These are phyloP conservation scores for Nitzschia sp. DNA, from an alignment of 108 stramenopile species.

Conservation along the genomic window DNA sequence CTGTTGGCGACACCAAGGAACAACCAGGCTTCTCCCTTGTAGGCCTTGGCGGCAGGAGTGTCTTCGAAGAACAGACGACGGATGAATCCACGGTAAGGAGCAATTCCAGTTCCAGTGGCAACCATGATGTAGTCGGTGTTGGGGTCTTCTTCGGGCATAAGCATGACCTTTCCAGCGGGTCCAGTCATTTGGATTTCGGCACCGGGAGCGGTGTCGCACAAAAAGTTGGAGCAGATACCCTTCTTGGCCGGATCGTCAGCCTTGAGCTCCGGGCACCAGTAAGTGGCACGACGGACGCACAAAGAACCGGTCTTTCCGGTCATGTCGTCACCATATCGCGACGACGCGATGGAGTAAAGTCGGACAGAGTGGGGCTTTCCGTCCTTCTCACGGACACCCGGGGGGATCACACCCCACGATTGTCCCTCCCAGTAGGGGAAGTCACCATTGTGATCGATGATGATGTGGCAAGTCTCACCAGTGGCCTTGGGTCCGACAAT, in stretches of 20 bases:
- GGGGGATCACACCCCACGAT: constrained; percentile 97
- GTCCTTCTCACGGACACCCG: constrained; percentile 91
- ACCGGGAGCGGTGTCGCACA: constrained; percentile 92
- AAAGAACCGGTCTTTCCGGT: constrained; percentile 94
- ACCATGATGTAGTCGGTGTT: constrained; percentile 96
- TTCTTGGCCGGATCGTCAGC: constrained; percentile 97
- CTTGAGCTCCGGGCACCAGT: constrained; percentile 93
- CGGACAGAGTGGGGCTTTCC: constrained; percentile 97
- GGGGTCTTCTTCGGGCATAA: constrained; percentile 95
- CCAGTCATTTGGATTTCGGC: constrained; percentile 89
- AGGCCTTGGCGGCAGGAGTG: constrained; percentile 86
- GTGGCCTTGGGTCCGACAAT: constrained; percentile 97
- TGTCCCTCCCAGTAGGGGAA: constrained; percentile 99
- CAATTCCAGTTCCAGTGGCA: constrained; percentile 98
- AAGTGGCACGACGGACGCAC: constrained; percentile 96
- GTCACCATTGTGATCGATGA: constrained; percentile 97
- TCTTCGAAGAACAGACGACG: constrained; percentile 95
- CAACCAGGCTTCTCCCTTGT: constrained; percentile 96
- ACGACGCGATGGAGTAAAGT: constrained; percentile 97
- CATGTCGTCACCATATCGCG: constrained; percentile 97
- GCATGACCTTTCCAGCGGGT: constrained; percentile 97
- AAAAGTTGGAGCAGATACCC: constrained; percentile 97
- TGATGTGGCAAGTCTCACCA: constrained; percentile 98
- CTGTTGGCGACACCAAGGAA: constrained; percentile 96
- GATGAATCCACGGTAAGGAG: constrained; percentile 95